phyloP scores from a whole-genome alignment of 345 rosid genomes.

The Boechera retrofracta region DNA sequence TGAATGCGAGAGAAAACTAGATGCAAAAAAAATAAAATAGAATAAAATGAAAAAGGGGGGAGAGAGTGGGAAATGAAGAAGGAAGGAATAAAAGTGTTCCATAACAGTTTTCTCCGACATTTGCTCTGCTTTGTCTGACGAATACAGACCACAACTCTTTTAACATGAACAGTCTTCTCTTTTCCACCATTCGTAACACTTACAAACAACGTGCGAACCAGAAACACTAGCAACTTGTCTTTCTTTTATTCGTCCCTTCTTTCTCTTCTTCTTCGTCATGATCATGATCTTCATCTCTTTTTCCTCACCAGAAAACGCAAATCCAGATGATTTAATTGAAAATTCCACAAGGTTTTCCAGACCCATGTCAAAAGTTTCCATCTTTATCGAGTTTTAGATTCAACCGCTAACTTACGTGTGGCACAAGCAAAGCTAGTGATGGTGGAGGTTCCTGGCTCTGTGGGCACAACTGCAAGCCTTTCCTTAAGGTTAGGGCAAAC shows the following conservation, averaged over 20 bases:
- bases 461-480: slow-evolving; percentile 79
- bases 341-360: not conserved
- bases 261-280: not conserved
- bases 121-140: slow-evolving; percentile 46
- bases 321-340: slow-evolving; percentile 9
- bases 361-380: slow-evolving; percentile 26
- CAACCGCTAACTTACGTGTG: not conserved
- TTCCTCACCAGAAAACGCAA: not conserved
- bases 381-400: slow-evolving; percentile 21
- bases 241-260: not conserved
- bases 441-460: slow-evolving; percentile 72
- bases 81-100: slow-evolving; percentile 29
- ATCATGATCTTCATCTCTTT: slow-evolving; percentile 23
- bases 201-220: slow-evolving; percentile 46
- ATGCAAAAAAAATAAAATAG: too few species aligned
- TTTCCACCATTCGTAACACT: slow-evolving; percentile 42
- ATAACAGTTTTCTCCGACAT: slow-evolving; percentile 40
- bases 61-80: not conserved
- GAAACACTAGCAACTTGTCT: slow-evolving; percentile 40
- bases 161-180: slow-evolving; percentile 45
- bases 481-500: slow-evolving; percentile 83
- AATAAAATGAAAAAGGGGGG: not conserved
- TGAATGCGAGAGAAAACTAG: not conserved
- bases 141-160: slow-evolving; percentile 47
- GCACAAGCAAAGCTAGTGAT: slow-evolving; percentile 45